Evolutionary conservation across 139 green algal genomes (phyloP).

Genomic region (Asterochloris erici): DNA sequence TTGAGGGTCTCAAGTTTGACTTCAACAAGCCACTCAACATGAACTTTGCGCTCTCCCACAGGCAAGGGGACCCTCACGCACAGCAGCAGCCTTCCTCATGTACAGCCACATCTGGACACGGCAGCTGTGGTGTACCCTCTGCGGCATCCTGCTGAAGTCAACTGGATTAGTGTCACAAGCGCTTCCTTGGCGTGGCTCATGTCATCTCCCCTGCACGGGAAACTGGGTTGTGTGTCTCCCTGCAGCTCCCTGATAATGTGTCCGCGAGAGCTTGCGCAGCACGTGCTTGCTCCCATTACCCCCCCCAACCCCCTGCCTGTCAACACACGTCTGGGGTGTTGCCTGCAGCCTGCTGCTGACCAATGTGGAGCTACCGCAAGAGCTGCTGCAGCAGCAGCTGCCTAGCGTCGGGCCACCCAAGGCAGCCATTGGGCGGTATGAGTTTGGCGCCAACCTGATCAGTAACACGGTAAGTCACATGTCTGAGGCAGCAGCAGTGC

Average conservation of each 20-base stretch:
- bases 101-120: neutral
- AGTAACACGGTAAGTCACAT: constrained; percentile 53
- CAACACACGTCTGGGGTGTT: neutral
- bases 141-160: too few species aligned
- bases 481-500: too few species aligned
- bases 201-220: too few species aligned
- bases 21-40: constrained; percentile 97
- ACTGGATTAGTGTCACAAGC: too few species aligned
- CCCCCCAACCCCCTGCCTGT: too few species aligned
- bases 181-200: too few species aligned
- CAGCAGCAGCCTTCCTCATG: neutral
- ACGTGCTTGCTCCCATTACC: too few species aligned
- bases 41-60: constrained; percentile 94
- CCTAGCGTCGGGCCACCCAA: constrained; percentile 68
- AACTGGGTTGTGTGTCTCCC: too few species aligned
- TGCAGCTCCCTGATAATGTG: too few species aligned
- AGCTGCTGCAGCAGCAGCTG: too few species aligned
- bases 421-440: constrained; percentile 85
- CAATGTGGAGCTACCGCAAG: constrained; percentile 62
- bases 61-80: constrained; percentile 20
- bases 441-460: constrained; percentile 98
- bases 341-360: constrained; percentile 86
- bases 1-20: constrained; percentile 97
- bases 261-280: too few species aligned
- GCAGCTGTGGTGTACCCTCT: too few species aligned